phyloP scores from a whole-genome alignment of 352 stramenopile genomes.

The Thalassiosira hispida region DNA sequence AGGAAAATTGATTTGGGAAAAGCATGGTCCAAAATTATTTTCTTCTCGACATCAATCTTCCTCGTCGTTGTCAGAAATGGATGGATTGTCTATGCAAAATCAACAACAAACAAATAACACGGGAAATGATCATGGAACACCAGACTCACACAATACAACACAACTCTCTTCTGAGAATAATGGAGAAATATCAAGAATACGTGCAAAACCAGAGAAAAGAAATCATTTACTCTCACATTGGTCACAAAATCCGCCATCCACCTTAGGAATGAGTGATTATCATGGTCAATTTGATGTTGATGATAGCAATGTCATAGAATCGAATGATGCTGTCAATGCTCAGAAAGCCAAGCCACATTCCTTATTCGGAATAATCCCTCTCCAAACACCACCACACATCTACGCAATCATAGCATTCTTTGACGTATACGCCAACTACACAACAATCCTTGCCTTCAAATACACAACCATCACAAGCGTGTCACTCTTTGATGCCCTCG shows the following conservation, averaged over 20 bases:
- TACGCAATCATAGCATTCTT: constrained; percentile 66
- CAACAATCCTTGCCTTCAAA: constrained; percentile 93
- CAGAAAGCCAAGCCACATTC: constrained; percentile 20
- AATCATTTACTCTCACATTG: constrained; percentile 33
- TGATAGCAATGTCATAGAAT: background rate
- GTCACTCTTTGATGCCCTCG: constrained; percentile 94
- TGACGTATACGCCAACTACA: constrained; percentile 96
- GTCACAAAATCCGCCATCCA: constrained; percentile 12
- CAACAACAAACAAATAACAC: background rate
- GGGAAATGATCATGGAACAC: background rate
- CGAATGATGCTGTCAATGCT: background rate
- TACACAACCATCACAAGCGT: constrained; percentile 96
- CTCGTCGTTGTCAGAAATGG: background rate
- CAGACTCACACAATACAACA: background rate
- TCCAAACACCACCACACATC: constrained; percentile 46
- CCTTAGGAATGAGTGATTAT: background rate
- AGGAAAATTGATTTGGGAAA: constrained; percentile 20
- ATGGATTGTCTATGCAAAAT: constrained; percentile 1
- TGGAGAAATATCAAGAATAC: constrained; percentile 11
- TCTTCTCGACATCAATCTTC: background rate
- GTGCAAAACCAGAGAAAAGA: constrained; percentile 38
- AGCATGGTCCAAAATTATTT: background rate
- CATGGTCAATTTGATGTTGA: constrained; percentile 11
- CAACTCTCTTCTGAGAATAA: background rate
- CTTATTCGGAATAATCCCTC: constrained; percentile 86